A percentile compares a stretch with the other conserved stretches of the same genome.
Evolutionary conservation across 2,329 filamentous ascomycete genomes (phyloP).

Genomic region (Akanthomyces muscarius): DNA sequence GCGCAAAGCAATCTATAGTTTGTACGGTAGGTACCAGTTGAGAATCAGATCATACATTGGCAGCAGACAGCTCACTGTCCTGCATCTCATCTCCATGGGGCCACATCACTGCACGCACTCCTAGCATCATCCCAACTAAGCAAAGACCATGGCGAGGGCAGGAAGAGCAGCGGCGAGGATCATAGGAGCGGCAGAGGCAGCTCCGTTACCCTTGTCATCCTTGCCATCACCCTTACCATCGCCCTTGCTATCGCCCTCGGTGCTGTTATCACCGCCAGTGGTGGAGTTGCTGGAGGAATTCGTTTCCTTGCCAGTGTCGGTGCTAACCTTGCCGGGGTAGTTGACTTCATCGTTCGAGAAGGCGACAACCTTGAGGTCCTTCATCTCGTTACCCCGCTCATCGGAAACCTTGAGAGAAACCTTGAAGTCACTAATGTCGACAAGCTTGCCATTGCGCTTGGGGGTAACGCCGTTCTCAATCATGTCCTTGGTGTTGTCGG

Average conservation of each 20-base stretch:
- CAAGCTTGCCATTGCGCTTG: slow-evolving; percentile 61
- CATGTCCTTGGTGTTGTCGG: slow-evolving; percentile 63
- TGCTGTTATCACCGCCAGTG: slow-evolving; percentile 13
- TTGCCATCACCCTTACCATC: slow-evolving; percentile 14
- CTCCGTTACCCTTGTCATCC: slow-evolving; percentile 28
- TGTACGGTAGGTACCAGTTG: slow-evolving; percentile 14
- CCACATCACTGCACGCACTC: background rate
- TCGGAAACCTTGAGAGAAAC: slow-evolving; percentile 45
- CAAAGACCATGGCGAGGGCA: slow-evolving; percentile 33
- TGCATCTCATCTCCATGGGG: background rate
- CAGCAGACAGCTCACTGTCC: background rate
- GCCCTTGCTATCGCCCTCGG: background rate
- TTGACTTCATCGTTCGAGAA: slow-evolving; percentile 44
- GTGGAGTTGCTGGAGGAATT: slow-evolving; percentile 22
- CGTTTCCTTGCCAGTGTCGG: slow-evolving; percentile 30
- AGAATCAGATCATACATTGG: slow-evolving; percentile 13
- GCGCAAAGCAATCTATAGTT: slow-evolving; percentile 14
- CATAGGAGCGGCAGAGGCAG: slow-evolving; percentile 28
- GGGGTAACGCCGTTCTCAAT: slow-evolving; percentile 72
- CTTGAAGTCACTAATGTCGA: slow-evolving; percentile 62
- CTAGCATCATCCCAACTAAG: slow-evolving; percentile 22
- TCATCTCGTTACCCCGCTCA: slow-evolving; percentile 38
- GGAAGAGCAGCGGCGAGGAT: slow-evolving; percentile 33
- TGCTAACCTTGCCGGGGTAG: slow-evolving; percentile 41
- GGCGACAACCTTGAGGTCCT: slow-evolving; percentile 45